Evolutionary conservation across 768 basidiomycete species (phyloP).

Genomic region (Pilatotrama ljubarskyi): DNA sequence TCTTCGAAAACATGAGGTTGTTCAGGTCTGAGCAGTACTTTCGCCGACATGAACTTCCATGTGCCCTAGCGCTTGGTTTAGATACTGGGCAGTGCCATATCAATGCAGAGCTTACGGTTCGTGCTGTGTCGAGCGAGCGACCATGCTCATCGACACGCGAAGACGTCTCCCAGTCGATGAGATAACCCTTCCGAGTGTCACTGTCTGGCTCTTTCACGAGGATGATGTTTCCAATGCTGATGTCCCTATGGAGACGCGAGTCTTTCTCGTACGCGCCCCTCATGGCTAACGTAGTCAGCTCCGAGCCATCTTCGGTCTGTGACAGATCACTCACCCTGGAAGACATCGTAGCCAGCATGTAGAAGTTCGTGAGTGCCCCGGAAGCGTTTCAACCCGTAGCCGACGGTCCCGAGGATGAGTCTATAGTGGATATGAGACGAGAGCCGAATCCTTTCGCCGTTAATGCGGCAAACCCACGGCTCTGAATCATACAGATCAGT

Average conservation of each 20-base stretch:
- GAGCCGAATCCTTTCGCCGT: background rate
- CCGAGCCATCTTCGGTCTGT: no score
- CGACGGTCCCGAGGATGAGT: background rate
- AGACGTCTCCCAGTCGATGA: conserved; percentile 17
- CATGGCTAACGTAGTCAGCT: no score
- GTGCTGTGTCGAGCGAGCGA: background rate
- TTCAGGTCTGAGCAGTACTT: background rate
- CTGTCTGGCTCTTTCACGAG: background rate
- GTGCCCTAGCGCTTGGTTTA: conserved; percentile 1
- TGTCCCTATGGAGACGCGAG: conserved; percentile 5
- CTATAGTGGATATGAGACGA: background rate
- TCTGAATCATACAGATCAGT: no score
- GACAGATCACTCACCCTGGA: background rate
- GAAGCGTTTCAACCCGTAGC: background rate
- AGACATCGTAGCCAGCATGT: background rate
- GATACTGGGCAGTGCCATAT: no score
- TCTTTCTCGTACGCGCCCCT: background rate
- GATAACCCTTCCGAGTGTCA: background rate
- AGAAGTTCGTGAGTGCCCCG: background rate
- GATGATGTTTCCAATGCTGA: conserved; percentile 10
- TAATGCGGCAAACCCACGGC: background rate
- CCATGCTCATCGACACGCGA: background rate
- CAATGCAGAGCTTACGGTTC: background rate
- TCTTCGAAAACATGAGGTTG: background rate
- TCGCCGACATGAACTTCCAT: conserved; percentile 14